phyloP scores from a whole-genome alignment of 352 stramenopile genomes.

The Phytopythium aichiense region DNA sequence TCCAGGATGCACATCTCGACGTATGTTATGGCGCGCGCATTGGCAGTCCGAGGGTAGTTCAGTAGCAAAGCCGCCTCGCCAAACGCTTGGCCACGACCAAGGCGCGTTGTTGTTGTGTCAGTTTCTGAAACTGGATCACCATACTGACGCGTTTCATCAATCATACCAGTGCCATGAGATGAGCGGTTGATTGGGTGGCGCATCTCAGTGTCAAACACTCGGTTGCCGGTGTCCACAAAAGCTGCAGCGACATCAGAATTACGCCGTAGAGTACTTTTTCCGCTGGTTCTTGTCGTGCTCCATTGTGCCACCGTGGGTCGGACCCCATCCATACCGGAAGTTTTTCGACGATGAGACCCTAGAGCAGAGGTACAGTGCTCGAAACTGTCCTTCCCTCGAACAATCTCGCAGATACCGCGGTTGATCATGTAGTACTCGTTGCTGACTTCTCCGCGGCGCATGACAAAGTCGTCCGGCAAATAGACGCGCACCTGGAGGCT shows the following conservation, averaged over 20 bases:
- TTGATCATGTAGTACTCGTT: conserved; percentile 70
- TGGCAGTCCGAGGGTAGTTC: conserved; percentile 37
- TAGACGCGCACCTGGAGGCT: conserved; percentile 50
- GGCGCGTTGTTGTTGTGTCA: neutral
- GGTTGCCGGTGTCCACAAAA: neutral
- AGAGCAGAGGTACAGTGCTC: conserved; percentile 12
- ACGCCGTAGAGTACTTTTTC: neutral
- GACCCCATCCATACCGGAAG: neutral
- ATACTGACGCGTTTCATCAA: neutral
- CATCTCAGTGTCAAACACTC: neutral
- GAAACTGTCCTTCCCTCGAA: conserved; percentile 12
- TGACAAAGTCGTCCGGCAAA: conserved; percentile 57
- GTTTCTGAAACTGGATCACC: neutral
- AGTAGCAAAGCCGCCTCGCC: conserved; percentile 49
- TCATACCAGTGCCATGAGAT: neutral
- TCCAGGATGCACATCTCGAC: conserved; percentile 45
- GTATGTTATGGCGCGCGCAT: conserved; percentile 35
- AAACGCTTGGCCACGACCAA: conserved; percentile 28
- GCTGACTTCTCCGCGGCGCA: conserved; percentile 40
- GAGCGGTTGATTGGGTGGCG: neutral
- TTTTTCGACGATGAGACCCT: neutral
- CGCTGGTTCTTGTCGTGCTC: neutral
- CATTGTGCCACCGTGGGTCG: neutral
- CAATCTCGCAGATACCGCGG: conserved; percentile 38
- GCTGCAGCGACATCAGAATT: neutral